Evolutionary conservation across 2,329 filamentous ascomycete species (phyloP).

Genomic region (Colletotrichum godetiae): DNA sequence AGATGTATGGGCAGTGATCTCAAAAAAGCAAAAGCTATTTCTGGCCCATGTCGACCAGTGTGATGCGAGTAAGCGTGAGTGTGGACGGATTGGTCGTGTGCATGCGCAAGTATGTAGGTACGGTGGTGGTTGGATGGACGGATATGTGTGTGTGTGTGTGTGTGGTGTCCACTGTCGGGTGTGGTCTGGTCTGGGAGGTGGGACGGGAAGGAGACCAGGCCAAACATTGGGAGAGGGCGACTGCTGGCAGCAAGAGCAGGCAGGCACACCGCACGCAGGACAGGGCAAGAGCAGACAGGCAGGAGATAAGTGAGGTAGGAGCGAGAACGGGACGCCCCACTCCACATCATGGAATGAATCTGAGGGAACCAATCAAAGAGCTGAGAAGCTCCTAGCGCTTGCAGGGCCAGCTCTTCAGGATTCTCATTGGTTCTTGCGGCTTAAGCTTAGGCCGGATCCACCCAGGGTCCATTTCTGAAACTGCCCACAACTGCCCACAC

Average conservation of each 20-base stretch:
- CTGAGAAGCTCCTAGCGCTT: slow-evolving; percentile 40
- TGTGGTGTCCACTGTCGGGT: neutral
- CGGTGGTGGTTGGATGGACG: neutral
- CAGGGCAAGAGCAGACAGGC: slow-evolving; percentile 7
- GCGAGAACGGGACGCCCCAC: neutral
- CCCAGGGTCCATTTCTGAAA: slow-evolving; percentile 42
- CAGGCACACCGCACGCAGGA: neutral
- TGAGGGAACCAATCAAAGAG: slow-evolving; percentile 42
- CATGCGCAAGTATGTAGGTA: neutral
- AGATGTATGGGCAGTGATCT: slow-evolving; percentile 21
- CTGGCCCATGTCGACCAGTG: slow-evolving; percentile 23
- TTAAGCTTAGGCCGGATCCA: slow-evolving; percentile 48
- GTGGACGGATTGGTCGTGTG: neutral
- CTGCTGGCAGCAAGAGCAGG: neutral
- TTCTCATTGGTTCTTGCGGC: slow-evolving; percentile 47
- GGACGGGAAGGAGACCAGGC: slow-evolving; percentile 26
- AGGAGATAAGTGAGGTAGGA: slow-evolving; percentile 9
- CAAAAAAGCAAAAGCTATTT: slow-evolving; percentile 30
- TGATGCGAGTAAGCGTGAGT: neutral
- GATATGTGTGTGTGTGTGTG: neutral
- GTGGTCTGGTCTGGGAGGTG: slow-evolving; percentile 19
- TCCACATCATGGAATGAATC: slow-evolving; percentile 23
- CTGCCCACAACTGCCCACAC: slow-evolving; percentile 32
- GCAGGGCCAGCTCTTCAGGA: slow-evolving; percentile 41
- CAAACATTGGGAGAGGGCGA: slow-evolving; percentile 19